phyloP scores from a whole-genome alignment of 2,329 filamentous ascomycete genomes.

The Aspergillus versicolor region DNA sequence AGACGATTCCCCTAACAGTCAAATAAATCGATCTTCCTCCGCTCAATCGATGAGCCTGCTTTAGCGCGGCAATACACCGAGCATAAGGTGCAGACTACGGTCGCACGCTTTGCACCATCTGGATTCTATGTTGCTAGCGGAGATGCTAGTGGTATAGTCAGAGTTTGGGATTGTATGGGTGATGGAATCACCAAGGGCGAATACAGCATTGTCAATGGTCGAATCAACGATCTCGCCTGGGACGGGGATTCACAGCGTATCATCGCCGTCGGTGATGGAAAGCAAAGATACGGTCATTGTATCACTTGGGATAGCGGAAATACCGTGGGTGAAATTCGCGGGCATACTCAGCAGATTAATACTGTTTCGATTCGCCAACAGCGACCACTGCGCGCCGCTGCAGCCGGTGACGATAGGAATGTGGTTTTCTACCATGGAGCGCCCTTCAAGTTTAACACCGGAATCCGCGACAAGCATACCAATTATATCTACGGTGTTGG shows the following conservation, averaged over 20 bases:
- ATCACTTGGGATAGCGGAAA: constrained; percentile 96
- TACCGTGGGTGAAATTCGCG: constrained; percentile 88
- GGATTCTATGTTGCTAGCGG: constrained; percentile 94
- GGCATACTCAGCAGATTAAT: constrained; percentile 89
- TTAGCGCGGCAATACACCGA: constrained; percentile 85
- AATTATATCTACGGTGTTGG: constrained; percentile 85
- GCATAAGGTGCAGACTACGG: constrained; percentile 84
- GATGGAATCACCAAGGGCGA: constrained; percentile 90
- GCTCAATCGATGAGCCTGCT: constrained; percentile 86
- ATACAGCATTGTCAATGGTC: constrained; percentile 89
- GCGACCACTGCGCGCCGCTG: constrained; percentile 85
- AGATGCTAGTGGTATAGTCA: constrained; percentile 78
- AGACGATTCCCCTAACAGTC: constrained; percentile 57
- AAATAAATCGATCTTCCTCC: constrained; percentile 94
- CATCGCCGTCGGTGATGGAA: constrained; percentile 93
- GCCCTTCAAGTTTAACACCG: constrained; percentile 94
- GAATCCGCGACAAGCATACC: constrained; percentile 73
- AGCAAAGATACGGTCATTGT: constrained; percentile 89
- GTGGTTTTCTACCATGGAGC: constrained; percentile 91
- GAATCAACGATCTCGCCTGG: constrained; percentile 96
- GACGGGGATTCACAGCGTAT: constrained; percentile 95
- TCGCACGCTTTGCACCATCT: constrained; percentile 89
- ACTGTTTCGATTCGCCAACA: constrained; percentile 85
- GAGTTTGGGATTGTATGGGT: constrained; percentile 86
- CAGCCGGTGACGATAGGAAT: constrained; percentile 84